These are phyloP conservation scores for Heterobasidion irregulare DNA, from an alignment of 1,284 basidiomycete genomes.

Conservation along the genomic window DNA sequence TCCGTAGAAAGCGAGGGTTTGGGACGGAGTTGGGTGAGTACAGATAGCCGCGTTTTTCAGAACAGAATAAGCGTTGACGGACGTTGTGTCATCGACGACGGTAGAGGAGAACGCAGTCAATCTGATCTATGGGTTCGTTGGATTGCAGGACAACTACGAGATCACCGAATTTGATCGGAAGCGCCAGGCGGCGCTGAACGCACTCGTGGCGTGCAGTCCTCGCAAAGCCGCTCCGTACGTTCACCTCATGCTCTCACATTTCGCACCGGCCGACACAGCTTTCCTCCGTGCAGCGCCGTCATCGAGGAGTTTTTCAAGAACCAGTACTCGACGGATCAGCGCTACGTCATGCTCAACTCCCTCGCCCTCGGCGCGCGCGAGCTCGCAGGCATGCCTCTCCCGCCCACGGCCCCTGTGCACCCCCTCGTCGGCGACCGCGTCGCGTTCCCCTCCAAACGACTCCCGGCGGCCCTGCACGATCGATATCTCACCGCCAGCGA, in stretches of 20 bases:
- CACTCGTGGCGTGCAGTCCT: slow-evolving; percentile 76
- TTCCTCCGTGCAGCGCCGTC: slow-evolving; percentile 44
- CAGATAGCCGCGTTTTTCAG: not conserved
- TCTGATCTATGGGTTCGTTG: slow-evolving; percentile 66
- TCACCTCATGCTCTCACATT: not conserved
- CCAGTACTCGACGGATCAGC: slow-evolving; percentile 83
- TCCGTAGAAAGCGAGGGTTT: slow-evolving; percentile 74
- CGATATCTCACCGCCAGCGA: slow-evolving; percentile 43
- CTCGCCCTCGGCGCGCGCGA: slow-evolving; percentile 83
- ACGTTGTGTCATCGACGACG: slow-evolving; percentile 3
- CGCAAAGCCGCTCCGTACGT: slow-evolving; percentile 73
- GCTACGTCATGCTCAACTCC: slow-evolving; percentile 79
- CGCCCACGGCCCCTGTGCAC: slow-evolving; percentile 27
- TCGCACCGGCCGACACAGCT: not conserved
- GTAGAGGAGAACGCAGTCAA: slow-evolving; percentile 85
- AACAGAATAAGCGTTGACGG: not conserved
- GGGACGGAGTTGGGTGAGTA: slow-evolving; percentile 79
- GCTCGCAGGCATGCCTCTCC: slow-evolving; percentile 61
- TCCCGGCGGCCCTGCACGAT: slow-evolving; percentile 64
- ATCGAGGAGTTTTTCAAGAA: slow-evolving; percentile 91
- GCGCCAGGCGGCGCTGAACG: slow-evolving; percentile 69
- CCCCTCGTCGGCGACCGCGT: slow-evolving; percentile 27
- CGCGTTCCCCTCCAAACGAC: slow-evolving; percentile 70
- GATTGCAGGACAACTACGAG: slow-evolving; percentile 79
- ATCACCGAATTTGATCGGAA: slow-evolving; percentile 74